These are phyloP conservation scores for Sisymbrium altissimum DNA, from an alignment of 345 rosid genomes.

Conservation along the genomic window DNA sequence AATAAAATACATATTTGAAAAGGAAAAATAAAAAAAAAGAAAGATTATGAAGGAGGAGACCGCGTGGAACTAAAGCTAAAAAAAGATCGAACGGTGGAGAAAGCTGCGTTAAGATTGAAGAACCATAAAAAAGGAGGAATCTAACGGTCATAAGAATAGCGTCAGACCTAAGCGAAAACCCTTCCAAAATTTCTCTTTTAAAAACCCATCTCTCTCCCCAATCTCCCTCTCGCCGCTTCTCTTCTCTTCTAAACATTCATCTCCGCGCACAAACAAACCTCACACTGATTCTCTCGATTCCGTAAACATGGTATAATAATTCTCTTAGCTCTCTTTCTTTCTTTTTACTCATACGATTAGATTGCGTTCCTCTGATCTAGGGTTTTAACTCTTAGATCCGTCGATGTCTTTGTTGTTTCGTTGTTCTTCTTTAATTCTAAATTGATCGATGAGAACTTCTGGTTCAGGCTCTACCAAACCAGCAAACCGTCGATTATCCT, in stretches of 20 bases:
- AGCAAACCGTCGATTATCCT: conserved; percentile 63
- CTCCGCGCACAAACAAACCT: background rate
- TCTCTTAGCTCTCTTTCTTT: background rate
- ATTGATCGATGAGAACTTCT: background rate
- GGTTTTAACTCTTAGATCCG: background rate
- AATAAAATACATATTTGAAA: background rate
- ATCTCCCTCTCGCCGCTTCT: conserved; percentile 13
- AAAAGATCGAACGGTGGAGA: conserved; percentile 41
- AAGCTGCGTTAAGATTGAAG: conserved; percentile 2
- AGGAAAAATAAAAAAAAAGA: background rate
- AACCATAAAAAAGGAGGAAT: conserved; percentile 9
- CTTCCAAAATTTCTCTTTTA: conserved; percentile 14
- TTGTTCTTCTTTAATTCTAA: background rate
- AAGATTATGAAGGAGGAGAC: background rate
- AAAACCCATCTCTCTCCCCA: conserved; percentile 19
- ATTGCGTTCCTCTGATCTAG: background rate
- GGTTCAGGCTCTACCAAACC: conserved; percentile 73
- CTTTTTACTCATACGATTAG: background rate
- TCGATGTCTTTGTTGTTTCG: background rate
- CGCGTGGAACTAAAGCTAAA: conserved; percentile 27
- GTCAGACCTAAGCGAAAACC: conserved; percentile 41
- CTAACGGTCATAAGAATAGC: conserved; percentile 45
- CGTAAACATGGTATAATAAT: conserved; percentile 15
- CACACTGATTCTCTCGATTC: background rate
- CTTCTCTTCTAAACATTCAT: background rate